Conservation (phyloP, 2,329 filamentous ascomycete species). For the Aspergillus phoenicis region DNA sequence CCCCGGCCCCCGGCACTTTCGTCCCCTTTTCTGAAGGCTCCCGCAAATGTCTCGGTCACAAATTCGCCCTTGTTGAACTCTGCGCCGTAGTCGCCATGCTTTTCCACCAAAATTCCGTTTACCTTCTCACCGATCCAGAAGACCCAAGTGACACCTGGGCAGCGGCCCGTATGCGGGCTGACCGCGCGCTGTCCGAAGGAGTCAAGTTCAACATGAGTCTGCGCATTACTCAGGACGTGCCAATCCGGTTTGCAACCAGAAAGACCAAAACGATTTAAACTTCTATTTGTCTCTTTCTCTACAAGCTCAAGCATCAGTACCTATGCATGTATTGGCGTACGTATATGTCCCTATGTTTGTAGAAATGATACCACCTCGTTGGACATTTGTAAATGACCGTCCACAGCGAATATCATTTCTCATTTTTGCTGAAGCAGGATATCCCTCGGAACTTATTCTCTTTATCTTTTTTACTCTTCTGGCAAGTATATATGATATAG, state of each 20-base stretch:
- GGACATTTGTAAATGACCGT: background rate
- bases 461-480: too few relatives aligned
- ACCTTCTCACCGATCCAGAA: background rate
- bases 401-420: background rate
- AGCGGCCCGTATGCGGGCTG: background rate
- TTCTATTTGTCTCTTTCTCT: background rate
- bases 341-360: background rate
- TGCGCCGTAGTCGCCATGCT: background rate
- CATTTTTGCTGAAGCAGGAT: background rate
- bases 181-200: conserved; percentile 1
- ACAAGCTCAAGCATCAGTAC: background rate
- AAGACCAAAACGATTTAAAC: background rate
- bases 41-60: conserved; percentile 1
- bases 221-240: background rate
- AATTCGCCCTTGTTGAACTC: conserved; percentile 2
- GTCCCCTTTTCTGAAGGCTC: conserved; percentile 5
- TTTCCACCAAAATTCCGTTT: background rate
- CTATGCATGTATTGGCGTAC: too few relatives aligned
- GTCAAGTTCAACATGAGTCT: conserved; percentile 10
- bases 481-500: background rate
- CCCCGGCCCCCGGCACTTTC: background rate
- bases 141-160: background rate
- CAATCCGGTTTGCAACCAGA: background rate
- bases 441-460: too few relatives aligned
- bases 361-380: background rate